These are phyloP conservation scores for Dioscorea alata DNA, from an alignment of 106 monocot genomes.

Conservation along the genomic window DNA sequence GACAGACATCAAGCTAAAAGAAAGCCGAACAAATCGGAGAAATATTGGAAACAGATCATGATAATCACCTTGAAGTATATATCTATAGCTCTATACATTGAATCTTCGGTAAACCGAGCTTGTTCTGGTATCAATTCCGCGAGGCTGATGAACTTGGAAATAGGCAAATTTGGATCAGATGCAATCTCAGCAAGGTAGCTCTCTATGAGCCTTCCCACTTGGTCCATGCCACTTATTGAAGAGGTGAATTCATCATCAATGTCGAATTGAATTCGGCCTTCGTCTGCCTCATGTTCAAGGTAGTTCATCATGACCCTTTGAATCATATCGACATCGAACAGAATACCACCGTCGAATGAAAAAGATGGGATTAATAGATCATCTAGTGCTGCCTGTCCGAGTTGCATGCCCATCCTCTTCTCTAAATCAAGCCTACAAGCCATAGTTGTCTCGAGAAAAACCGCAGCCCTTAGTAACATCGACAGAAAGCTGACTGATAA, in stretches of 20 bases:
- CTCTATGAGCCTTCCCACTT: constrained; percentile 79
- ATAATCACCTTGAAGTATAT: constrained; percentile 78
- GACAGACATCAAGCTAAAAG: neutral
- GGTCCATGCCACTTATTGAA: constrained; percentile 34
- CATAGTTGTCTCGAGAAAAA: constrained; percentile 73
- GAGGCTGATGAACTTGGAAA: constrained; percentile 54
- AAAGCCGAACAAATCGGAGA: neutral
- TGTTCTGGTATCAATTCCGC: constrained; percentile 76
- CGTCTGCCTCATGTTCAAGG: constrained; percentile 45
- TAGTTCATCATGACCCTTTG: constrained; percentile 66
- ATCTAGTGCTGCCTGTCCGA: constrained; percentile 71
- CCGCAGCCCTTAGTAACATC: constrained; percentile 64
- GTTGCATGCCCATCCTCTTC: constrained; percentile 59
- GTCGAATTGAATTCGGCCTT: constrained; percentile 15
- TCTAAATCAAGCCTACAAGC: constrained; percentile 90
- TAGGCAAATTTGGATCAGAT: constrained; percentile 53
- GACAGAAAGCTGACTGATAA: constrained; percentile 89
- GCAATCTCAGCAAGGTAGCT: constrained; percentile 78
- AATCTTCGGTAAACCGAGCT: constrained; percentile 67
- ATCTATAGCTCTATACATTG: constrained; percentile 87
- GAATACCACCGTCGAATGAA: constrained; percentile 30
- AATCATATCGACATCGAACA: constrained; percentile 75
- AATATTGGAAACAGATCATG: neutral
- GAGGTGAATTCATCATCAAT: constrained; percentile 36
- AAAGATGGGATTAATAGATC: constrained; percentile 81